Conservation (phyloP, 2,329 filamentous ascomycete genomes). For the Coniochaeta ligniaria region DNA sequence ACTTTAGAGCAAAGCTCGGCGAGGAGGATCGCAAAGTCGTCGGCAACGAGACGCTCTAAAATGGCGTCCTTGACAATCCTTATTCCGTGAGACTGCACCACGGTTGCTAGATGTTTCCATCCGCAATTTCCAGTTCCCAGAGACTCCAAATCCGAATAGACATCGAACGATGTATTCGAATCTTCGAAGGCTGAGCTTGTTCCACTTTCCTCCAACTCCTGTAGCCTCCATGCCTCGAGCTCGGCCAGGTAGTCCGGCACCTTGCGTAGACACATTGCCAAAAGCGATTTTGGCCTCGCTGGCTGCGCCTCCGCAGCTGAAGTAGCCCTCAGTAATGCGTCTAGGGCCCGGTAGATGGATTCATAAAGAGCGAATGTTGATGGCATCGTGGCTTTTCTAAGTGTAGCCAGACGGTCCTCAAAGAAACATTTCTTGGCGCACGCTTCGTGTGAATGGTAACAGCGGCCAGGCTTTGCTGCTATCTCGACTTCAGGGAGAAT, state of each 20-base stretch:
- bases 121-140: slow-evolving; percentile 30
- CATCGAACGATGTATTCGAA: slow-evolving; percentile 31
- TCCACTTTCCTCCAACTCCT: slow-evolving; percentile 29
- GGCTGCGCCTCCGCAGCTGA: slow-evolving; percentile 14
- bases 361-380: slow-evolving; percentile 30
- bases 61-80: slow-evolving; percentile 34
- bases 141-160: slow-evolving; percentile 42
- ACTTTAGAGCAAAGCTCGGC: slow-evolving; percentile 31
- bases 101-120: slow-evolving; percentile 36
- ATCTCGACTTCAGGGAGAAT: slow-evolving; percentile 1
- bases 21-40: slow-evolving; percentile 30
- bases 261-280: slow-evolving; percentile 40
- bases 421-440: slow-evolving; percentile 15
- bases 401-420: slow-evolving; percentile 23
- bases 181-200: slow-evolving; percentile 24
- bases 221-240: slow-evolving; percentile 33
- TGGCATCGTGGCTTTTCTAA: slow-evolving; percentile 22
- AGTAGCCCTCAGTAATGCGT: slow-evolving; percentile 36
- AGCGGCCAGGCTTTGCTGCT: background rate
- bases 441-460: background rate
- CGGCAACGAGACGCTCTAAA: slow-evolving; percentile 30
- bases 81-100: slow-evolving; percentile 40
- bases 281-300: slow-evolving; percentile 27
- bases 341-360: slow-evolving; percentile 35
- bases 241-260: slow-evolving; percentile 38